phyloP scores from a whole-genome alignment of 192 early-diverging fungal species.

The Diversispora epigaea region DNA sequence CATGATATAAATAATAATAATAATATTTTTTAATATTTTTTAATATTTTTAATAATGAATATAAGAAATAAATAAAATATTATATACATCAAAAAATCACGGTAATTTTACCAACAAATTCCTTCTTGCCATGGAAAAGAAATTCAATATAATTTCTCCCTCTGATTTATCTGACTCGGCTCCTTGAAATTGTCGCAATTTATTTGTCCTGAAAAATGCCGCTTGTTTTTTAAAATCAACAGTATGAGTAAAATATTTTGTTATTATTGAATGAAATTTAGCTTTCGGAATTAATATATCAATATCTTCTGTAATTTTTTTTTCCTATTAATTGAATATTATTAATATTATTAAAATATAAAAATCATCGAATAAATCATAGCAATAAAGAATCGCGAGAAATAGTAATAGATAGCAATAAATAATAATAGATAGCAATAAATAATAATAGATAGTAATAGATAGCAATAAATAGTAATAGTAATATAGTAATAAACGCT shows the following conservation, averaged over 20 bases:
- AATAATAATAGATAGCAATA: background rate
- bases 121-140: conserved; percentile 34
- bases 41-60: background rate
- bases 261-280: conserved; percentile 3
- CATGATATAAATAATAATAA: background rate
- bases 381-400: too few species aligned
- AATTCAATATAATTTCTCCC: conserved; percentile 43
- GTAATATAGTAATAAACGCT: background rate
- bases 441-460: background rate
- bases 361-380: too few species aligned
- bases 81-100: background rate
- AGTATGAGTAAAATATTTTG: conserved; percentile 18
- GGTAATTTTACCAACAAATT: conserved; percentile 36
- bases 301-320: background rate
- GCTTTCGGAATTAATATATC: background rate
- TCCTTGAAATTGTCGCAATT: conserved; percentile 36
- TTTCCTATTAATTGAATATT: conserved; percentile 30
- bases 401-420: too few species aligned
- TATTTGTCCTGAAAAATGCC: conserved; percentile 39
- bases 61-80: background rate
- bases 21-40: background rate
- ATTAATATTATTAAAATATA: too few species aligned
- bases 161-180: conserved; percentile 38
- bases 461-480: conserved; percentile 27
- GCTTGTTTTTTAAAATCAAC: conserved; percentile 39